Percentiles rank a stretch among this genome's conserved stretches.
These are phyloP conservation scores for Auxenochlorella protothecoides DNA, from an alignment of 139 green algal species.

Conservation along the genomic window DNA sequence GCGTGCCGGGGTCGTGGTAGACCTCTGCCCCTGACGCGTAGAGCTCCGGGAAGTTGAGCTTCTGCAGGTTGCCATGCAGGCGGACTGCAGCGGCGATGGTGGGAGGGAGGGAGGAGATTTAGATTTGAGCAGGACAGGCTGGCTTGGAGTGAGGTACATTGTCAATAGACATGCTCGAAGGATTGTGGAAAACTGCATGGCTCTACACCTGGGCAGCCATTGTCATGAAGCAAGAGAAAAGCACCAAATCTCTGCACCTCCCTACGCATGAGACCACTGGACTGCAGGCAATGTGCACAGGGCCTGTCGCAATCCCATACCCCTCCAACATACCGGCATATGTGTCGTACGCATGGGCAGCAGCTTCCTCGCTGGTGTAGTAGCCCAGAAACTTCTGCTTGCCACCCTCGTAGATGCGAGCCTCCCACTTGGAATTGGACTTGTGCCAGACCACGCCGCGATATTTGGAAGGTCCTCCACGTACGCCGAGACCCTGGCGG, in stretches of 20 bases:
- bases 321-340: neutral
- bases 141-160: too few species aligned
- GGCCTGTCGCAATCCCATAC: too few species aligned
- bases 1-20: too few species aligned
- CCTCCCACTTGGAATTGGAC: constrained; percentile 25
- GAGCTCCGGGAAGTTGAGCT: constrained; percentile 21
- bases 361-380: constrained; percentile 19
- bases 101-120: neutral
- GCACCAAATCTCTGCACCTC: too few species aligned
- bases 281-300: too few species aligned
- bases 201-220: too few species aligned
- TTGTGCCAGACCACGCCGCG: constrained; percentile 31
- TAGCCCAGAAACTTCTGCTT: constrained; percentile 25
- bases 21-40: neutral
- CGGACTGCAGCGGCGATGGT: neutral
- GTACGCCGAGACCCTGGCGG: too few species aligned
- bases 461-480: constrained; percentile 12
- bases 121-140: too few species aligned
- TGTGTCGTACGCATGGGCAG: constrained; percentile 22
- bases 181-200: too few species aligned
- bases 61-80: constrained; percentile 4
- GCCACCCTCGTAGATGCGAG: constrained; percentile 16
- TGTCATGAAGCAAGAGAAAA: too few species aligned
- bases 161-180: too few species aligned
- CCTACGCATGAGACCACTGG: too few species aligned